Evolutionary conservation across 345 rosid genomes (phyloP).

Genomic region (Gossypium anomalum): DNA sequence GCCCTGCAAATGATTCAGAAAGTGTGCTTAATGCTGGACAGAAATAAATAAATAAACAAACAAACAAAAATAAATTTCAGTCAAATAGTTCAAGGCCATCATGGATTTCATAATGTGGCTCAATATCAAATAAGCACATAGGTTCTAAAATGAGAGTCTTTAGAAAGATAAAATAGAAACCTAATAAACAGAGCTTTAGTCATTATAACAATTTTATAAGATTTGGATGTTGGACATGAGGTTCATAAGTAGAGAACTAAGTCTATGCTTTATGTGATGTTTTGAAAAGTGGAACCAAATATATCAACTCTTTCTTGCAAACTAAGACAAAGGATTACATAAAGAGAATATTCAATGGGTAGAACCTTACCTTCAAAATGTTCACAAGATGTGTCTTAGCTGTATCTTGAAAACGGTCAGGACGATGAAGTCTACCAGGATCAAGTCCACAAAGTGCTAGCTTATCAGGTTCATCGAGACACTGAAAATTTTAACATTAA

Average conservation of each 20-base stretch:
- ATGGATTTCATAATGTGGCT: not conserved
- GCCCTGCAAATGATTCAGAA: slow-evolving; percentile 47
- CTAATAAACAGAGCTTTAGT: not conserved
- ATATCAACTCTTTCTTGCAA: not conserved
- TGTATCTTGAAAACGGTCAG: slow-evolving; percentile 83
- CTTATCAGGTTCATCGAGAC: slow-evolving; percentile 70
- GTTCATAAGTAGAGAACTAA: slow-evolving; percentile 8
- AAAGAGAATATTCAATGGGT: slow-evolving; percentile 6
- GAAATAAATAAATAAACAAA: not conserved
- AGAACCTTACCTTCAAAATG: slow-evolving; percentile 54
- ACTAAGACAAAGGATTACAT: not conserved
- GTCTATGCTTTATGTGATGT: slow-evolving; percentile 2
- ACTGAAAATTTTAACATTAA: slow-evolving; percentile 33
- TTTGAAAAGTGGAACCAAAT: slow-evolving; percentile 3
- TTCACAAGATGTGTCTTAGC: slow-evolving; percentile 50
- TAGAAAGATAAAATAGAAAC: not conserved
- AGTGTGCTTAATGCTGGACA: slow-evolving; percentile 6
- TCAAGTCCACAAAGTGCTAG: slow-evolving; percentile 78
- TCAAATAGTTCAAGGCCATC: not conserved
- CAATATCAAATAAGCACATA: slow-evolving; percentile 2
- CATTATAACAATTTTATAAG: not conserved
- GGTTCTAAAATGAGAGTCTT: not conserved
- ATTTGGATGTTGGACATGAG: not conserved
- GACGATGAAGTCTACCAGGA: slow-evolving; percentile 64
- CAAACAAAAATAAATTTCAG: slow-evolving; percentile 9